A percentile compares a stretch with the other conserved stretches of the same genome.
phyloP scores from a whole-genome alignment of 2,329 filamentous ascomycete species.

The Colletotrichum destructivum region DNA sequence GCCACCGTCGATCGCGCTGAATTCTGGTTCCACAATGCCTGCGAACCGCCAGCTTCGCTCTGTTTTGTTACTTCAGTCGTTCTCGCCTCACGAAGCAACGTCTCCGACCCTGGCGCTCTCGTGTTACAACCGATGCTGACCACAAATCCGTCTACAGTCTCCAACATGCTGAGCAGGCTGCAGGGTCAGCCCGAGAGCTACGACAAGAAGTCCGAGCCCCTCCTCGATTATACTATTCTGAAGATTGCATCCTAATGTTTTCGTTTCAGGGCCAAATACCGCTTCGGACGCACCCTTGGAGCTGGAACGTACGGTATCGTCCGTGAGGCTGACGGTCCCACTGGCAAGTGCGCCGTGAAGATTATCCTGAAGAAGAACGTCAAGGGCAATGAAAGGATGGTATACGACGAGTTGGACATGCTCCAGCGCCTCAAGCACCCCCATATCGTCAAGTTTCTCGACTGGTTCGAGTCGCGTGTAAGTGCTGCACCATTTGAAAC shows the following conservation, averaged over 20 bases:
- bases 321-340: slow-evolving; percentile 88
- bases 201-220: slow-evolving; percentile 86
- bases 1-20: background rate
- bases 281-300: slow-evolving; percentile 92
- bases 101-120: background rate
- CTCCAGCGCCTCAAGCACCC: slow-evolving; percentile 91
- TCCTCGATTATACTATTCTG: slow-evolving; percentile 35
- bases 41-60: background rate
- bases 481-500: slow-evolving; percentile 49
- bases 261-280: slow-evolving; percentile 81
- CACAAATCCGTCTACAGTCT: slow-evolving; percentile 68
- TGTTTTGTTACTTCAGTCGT: background rate
- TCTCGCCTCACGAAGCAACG: background rate
- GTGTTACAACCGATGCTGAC: slow-evolving; percentile 45
- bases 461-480: slow-evolving; percentile 99
- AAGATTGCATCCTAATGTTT: slow-evolving; percentile 43
- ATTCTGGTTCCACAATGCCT: background rate
- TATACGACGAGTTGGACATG: slow-evolving; percentile 96
- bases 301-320: slow-evolving; percentile 99
- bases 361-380: slow-evolving; percentile 99
- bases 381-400: slow-evolving; percentile 98
- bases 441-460: slow-evolving; percentile 96
- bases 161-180: slow-evolving; percentile 94
- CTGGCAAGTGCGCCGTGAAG: slow-evolving; percentile 93
- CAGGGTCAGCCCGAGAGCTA: slow-evolving; percentile 98